A percentile compares a stretch with the other conserved stretches of the same genome.
phyloP scores from a whole-genome alignment of 495 filamentous ascomycete genomes.

The Daldinia vernicosa region DNA sequence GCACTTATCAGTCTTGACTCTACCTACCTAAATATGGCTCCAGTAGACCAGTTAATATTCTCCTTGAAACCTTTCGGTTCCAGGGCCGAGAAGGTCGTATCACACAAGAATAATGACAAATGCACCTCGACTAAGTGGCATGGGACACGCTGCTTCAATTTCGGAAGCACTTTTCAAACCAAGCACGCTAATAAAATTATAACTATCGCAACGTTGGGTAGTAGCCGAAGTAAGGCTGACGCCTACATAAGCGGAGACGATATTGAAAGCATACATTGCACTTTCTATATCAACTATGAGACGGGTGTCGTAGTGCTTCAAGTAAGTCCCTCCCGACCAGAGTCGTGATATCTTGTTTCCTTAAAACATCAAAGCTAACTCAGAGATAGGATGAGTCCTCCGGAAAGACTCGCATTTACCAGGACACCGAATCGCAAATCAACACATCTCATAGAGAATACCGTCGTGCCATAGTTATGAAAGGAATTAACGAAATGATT shows the following conservation, averaged over 20 bases:
- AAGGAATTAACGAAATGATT: neutral
- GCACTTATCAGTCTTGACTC: neutral
- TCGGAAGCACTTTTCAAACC: neutral
- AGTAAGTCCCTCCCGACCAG: slow-evolving; percentile 6
- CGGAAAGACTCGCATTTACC: slow-evolving; percentile 1
- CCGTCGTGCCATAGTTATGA: neutral
- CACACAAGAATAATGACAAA: neutral
- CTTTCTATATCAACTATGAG: slow-evolving; percentile 9
- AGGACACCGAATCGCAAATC: neutral
- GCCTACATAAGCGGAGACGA: slow-evolving; percentile 1
- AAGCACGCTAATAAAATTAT: neutral
- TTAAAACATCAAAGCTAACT: neutral
- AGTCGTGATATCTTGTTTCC: neutral
- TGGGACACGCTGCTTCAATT: neutral
- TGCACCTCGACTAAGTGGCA: neutral
- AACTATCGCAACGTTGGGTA: slow-evolving; percentile 9
- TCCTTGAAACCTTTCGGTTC: neutral
- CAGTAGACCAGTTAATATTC: neutral
- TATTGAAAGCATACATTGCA: slow-evolving; percentile 6
- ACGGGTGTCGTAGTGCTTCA: slow-evolving; percentile 22
- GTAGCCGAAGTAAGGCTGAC: neutral
- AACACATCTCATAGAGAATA: neutral
- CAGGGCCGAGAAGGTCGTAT: neutral
- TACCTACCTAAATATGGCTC: too few species aligned
- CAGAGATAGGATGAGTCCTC: neutral